These are phyloP conservation scores for Pilasporangium apinafurcum DNA, from an alignment of 352 stramenopile genomes.

Conservation along the genomic window DNA sequence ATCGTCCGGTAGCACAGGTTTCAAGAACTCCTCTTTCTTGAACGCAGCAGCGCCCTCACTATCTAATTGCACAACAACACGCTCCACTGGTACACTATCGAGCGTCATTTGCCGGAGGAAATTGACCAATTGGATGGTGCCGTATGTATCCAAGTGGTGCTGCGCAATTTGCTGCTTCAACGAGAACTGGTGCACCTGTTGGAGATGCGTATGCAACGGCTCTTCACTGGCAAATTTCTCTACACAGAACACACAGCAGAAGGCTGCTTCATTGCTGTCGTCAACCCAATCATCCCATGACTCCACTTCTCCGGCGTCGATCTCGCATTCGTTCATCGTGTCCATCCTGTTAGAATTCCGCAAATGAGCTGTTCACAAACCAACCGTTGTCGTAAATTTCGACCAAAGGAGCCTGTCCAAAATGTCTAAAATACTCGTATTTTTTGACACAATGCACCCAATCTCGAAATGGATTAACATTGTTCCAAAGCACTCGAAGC, in stretches of 20 bases:
- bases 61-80: conserved; percentile 39
- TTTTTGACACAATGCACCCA: too few species aligned
- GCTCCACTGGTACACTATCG: conserved; percentile 21
- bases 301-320: conserved; percentile 33
- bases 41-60: conserved; percentile 41
- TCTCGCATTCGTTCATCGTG: conserved; percentile 9
- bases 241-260: conserved; percentile 68
- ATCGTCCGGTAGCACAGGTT: conserved; percentile 70
- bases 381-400: not conserved
- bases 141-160: conserved; percentile 68
- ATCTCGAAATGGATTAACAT: too few species aligned
- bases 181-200: conserved; percentile 53
- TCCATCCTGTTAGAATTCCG: too few species aligned
- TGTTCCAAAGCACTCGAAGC: too few species aligned
- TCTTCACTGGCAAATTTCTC: conserved; percentile 35
- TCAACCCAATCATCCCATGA: conserved; percentile 86
- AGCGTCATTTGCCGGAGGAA: conserved; percentile 50
- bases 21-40: conserved; percentile 64
- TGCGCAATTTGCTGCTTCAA: conserved; percentile 39
- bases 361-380: too few species aligned
- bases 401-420: too few species aligned
- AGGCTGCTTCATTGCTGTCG: conserved; percentile 37
- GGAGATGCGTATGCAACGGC: conserved; percentile 54
- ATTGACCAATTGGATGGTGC: conserved; percentile 74
- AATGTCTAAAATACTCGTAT: too few species aligned